Evolutionary conservation across 768 basidiomycete species (phyloP).

Genomic region (Kwoniella europaea): DNA sequence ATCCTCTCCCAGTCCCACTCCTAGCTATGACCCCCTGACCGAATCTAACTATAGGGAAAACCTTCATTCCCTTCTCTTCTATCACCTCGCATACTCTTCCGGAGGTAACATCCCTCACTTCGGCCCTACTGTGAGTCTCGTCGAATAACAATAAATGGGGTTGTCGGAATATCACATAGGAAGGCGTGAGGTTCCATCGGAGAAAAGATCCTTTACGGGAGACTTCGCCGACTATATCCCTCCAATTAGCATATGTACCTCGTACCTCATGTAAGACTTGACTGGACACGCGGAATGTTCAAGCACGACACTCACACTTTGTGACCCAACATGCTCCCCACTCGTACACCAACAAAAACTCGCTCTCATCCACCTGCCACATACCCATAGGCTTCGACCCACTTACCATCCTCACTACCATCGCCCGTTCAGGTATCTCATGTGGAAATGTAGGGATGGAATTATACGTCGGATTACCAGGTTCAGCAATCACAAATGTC

Average conservation of each 20-base stretch:
- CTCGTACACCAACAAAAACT: conserved; percentile 51
- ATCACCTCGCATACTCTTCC: conserved; percentile 49
- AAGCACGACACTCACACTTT: conserved; percentile 39
- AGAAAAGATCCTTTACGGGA: conserved; percentile 38
- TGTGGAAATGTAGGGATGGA: conserved; percentile 39
- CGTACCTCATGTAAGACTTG: too few relatives aligned
- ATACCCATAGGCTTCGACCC: conserved; percentile 41
- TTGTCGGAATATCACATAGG: conserved; percentile 38
- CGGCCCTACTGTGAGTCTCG: conserved; percentile 35
- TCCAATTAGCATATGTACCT: neutral
- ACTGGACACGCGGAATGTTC: too few relatives aligned
- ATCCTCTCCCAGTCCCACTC: conserved; percentile 26
- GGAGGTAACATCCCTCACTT: conserved; percentile 41
- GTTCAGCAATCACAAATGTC: conserved; percentile 49
- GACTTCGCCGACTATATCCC: conserved; percentile 43
- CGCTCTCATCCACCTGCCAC: conserved; percentile 52
- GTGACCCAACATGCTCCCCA: conserved; percentile 52
- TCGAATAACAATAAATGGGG: conserved; percentile 49
- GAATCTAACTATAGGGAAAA: conserved; percentile 24
- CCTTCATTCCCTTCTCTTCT: conserved; percentile 39
- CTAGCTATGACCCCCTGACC: conserved; percentile 37
- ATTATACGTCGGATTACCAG: conserved; percentile 47
- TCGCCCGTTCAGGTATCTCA: conserved; percentile 20
- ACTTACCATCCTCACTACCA: conserved; percentile 36
- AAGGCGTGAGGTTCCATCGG: conserved; percentile 48